A percentile compares a stretch with the other conserved stretches of the same genome.
Conservation (phyloP, 345 rosid genomes). For the Aethionema arabicum region DNA sequence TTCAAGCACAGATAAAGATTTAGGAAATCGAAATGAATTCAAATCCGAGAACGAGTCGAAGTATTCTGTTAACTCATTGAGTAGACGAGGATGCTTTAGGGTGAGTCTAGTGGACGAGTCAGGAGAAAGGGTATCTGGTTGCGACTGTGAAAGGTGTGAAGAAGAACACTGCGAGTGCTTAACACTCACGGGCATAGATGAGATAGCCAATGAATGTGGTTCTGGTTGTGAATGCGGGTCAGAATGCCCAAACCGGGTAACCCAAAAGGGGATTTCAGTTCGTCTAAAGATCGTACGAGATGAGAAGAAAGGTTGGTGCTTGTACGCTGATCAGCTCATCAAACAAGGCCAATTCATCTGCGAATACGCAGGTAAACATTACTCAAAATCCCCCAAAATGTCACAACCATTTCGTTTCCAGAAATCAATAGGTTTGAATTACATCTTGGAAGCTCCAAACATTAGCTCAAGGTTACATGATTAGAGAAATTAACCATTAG, state of each 20-base stretch:
- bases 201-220: conserved; percentile 63
- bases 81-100: conserved; percentile 10
- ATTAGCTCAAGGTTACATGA: conserved; percentile 1
- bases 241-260: conserved; percentile 63
- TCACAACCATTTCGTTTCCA: neutral
- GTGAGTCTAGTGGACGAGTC: conserved; percentile 34
- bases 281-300: conserved; percentile 62
- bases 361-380: conserved; percentile 70
- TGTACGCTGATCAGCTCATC: conserved; percentile 67
- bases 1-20: neutral
- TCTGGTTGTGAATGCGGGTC: conserved; percentile 57
- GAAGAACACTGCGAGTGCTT: conserved; percentile 44
- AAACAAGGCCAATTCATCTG: conserved; percentile 67
- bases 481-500: conserved; percentile 1
- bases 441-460: neutral
- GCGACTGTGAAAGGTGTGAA: conserved; percentile 53
- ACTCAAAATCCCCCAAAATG: neutral
- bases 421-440: neutral
- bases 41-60: conserved; percentile 2
- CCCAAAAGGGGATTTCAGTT: conserved; percentile 59
- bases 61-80: neutral
- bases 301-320: conserved; percentile 76
- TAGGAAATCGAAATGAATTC: neutral
- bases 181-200: conserved; percentile 41
- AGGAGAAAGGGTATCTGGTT: conserved; percentile 37